Evolutionary conservation across 345 rosid genomes (phyloP), one percentile per base, ranked within the genome.

Genomic region (Cardamine chenopodiifolia): DNA sequence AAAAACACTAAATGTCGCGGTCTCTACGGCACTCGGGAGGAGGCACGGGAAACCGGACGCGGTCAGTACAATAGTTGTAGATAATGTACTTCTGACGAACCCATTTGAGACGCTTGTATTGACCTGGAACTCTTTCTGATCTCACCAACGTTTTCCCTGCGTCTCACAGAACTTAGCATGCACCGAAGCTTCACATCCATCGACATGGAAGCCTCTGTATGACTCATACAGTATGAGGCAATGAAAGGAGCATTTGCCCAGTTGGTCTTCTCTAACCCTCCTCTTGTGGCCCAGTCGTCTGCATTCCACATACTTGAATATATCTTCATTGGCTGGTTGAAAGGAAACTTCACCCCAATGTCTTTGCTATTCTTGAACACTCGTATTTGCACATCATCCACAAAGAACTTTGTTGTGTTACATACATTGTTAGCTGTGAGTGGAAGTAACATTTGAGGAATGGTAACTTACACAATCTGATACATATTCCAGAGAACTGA

Each of bases 241-340:
- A 83, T 74, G 63, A 90, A 92, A 0, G 97, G 98, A 2, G 93
- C 95, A 35, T 87, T 90, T 54, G 80, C 82, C 98, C 95, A 92
- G 80, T 90, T 87, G 0, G 96, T 90, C 73, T 92, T 90, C 82
- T 88, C 96, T 0, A 92, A 82, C 7, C 97, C 97, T 15, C 96
- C 96, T 17, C 97, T 79, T 1, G 97, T 92, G 17, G 97, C 97
- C 97, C 97, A 92, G 53, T 92, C 96, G 32, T 91, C 93, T 1
- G 91, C 97, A 23, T 90, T 90, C 97, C 97, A 90, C 0, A 92
- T 81, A 64, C 95, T 90, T 1, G 96, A 88, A 82, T 92, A 89
- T n/a, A 92, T 65, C 78, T 87, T 90, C 97, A 90, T 90, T 1
- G 95, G 93, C 42, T 92, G 96, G 82, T 92, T 68, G 74, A 87